Base-by-base conservation (phyloP, 1,284 basidiomycete species). In the Hymenochaete sp. region DNA sequence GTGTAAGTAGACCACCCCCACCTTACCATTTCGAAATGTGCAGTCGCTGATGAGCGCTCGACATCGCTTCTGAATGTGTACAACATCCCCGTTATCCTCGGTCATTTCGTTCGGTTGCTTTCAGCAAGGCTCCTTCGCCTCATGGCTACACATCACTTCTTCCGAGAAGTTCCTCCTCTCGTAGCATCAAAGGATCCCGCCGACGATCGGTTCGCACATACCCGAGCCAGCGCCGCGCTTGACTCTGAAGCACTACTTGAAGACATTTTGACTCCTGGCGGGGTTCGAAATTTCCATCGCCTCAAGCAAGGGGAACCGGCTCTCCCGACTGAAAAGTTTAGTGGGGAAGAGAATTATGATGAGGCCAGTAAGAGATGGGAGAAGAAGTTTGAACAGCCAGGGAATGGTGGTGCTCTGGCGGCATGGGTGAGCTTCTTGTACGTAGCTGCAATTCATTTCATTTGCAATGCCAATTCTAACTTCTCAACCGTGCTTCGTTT, bases 71-170 rank as follows among this genome's bases (percentile, higher is more conserved):
- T n/a, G 32, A 6, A 31, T 21, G n/a, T n/a, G n/a, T n/a, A n/a
- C n/a, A n/a, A n/a, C n/a, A n/a, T n/a, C n/a, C n/a, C n/a, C n/a
- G n/a, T n/a, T n/a, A n/a, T n/a, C n/a, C n/a, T n/a, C n/a, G n/a
- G n/a, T n/a, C n/a, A n/a, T n/a, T n/a, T n/a, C n/a, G n/a, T n/a
- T n/a, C n/a, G n/a, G n/a, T n/a, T n/a, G n/a, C n/a, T n/a, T n/a
- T n/a, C 35, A 63, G 61, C 53, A 16, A 59, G 62, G n/a, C 44
- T 64, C 24, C 49, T 66, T 18, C 60, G 65, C 13, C 56, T 60
- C 42, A 58, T 65, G 5, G 59, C 61, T 2, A 59, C 61, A 2
- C 50, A 57, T 28, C 59, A 64, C 47, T 53, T 67, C 35, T 68
- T 67, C 53, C 39, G 36, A 14, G 67, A 68, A 51, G 48, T 61